Evolutionary conservation across 495 filamentous ascomycete genomes (phyloP).

Genomic region (Hypoxylon perforatum): DNA sequence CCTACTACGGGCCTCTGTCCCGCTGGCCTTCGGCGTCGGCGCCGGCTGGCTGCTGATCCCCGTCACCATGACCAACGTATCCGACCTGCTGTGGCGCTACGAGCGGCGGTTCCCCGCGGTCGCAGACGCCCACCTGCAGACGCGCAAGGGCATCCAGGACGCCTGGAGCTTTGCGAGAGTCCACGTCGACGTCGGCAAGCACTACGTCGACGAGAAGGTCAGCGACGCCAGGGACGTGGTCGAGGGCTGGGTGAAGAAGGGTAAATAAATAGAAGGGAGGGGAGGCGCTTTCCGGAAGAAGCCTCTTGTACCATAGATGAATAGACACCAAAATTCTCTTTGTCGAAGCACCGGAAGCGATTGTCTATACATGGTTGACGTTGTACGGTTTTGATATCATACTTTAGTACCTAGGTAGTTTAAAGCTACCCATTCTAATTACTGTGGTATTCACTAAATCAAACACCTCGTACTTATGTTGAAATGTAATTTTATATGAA

Average conservation of each 20-base stretch:
- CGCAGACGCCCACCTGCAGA: slow-evolving; percentile 76
- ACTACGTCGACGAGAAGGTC: slow-evolving; percentile 83
- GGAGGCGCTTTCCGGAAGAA: neutral
- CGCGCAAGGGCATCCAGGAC: slow-evolving; percentile 73
- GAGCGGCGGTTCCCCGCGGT: slow-evolving; percentile 86
- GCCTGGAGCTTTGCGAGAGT: slow-evolving; percentile 75
- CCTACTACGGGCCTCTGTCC: slow-evolving; percentile 76
- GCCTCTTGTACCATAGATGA: slow-evolving; percentile 39
- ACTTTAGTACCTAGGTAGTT: too few species aligned
- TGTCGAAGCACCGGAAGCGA: slow-evolving; percentile 12
- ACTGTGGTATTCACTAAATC: too few species aligned
- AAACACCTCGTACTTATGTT: too few species aligned
- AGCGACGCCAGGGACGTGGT: slow-evolving; percentile 74
- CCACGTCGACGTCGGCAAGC: slow-evolving; percentile 74
- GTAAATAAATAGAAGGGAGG: slow-evolving; percentile 62
- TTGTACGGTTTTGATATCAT: too few species aligned
- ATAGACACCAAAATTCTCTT: slow-evolving; percentile 39
- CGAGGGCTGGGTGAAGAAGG: slow-evolving; percentile 91
- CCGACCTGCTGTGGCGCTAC: slow-evolving; percentile 84
- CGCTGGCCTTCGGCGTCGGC: slow-evolving; percentile 75
- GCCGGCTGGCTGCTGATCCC: slow-evolving; percentile 81
- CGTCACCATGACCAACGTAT: slow-evolving; percentile 85
- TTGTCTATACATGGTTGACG: too few species aligned
- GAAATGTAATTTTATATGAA: too few species aligned
- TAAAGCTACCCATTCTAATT: too few species aligned